Percentiles rank a stretch among this genome's conserved stretches.
Conservation (phyloP, 2,329 filamentous ascomycete genomes). For the Zymoseptoria crescenta region DNA sequence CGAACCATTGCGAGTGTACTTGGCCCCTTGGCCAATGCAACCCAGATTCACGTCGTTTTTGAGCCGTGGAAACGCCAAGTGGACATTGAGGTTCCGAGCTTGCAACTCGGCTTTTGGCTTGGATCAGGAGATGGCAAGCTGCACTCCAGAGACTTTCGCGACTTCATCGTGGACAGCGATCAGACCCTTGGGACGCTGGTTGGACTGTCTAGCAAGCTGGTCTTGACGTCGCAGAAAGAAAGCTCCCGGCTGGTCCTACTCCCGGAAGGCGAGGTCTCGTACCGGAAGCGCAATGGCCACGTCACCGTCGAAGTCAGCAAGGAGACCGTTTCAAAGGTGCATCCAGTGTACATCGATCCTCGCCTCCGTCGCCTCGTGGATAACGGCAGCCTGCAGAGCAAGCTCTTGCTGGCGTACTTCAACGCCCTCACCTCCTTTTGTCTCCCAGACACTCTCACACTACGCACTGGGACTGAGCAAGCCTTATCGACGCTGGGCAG, state of each 20-base stretch:
- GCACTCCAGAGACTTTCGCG: constrained; percentile 16
- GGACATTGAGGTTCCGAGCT: constrained; percentile 2
- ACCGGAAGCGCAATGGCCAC: constrained; percentile 36
- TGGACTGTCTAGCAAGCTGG: constrained; percentile 48
- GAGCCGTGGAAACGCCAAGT: not conserved
- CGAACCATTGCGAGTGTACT: not conserved
- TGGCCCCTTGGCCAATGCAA: not conserved
- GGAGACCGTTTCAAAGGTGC: constrained; percentile 43
- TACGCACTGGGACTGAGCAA: constrained; percentile 55
- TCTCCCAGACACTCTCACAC: constrained; percentile 51
- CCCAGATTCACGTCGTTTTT: not conserved
- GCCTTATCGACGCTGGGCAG: constrained; percentile 19
- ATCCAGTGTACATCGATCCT: constrained; percentile 48
- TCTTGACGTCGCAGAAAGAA: not conserved
- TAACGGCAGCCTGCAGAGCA: constrained; percentile 36
- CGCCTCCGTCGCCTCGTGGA: constrained; percentile 52
- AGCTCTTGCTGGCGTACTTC: constrained; percentile 38
- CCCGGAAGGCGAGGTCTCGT: constrained; percentile 31
- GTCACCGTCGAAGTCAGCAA: constrained; percentile 30
- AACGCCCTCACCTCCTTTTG: constrained; percentile 55
- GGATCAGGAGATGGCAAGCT: not conserved
- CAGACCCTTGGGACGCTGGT: constrained; percentile 56
- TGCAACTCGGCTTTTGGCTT: constrained; percentile 3
- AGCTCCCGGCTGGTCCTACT: constrained; percentile 40
- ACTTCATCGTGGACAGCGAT: constrained; percentile 34